Base-by-base conservation (phyloP, 2,329 filamentous ascomycete species). In the Aspergillus ibericus region DNA sequence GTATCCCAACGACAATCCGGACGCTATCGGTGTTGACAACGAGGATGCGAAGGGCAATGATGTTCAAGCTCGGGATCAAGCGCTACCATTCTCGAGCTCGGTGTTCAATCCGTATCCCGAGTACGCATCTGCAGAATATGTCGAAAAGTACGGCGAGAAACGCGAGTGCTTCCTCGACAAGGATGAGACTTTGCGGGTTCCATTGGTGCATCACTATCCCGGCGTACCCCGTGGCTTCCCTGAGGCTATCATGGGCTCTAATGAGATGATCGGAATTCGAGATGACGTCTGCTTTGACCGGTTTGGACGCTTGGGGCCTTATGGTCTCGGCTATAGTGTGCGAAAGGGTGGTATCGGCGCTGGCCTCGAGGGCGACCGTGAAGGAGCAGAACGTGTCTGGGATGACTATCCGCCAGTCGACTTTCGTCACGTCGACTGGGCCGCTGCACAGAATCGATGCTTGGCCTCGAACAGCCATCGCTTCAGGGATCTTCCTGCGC, bases 231-330 rank as follows among this genome's bases (percentile, higher is more conserved):
- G 85, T 59, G 93, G 93, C 1, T 96, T 96, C 72, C 95, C 95
- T 0, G 86, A 95, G 50, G 85, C 92, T 59, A 85, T 91, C 2
- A 84, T 93, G 69, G 95, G 95, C n/a, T 96, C 92, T 0, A 93
- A 96, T 68, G 86, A 92, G 9, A 75, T 93, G 40, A 77, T 98
- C 12, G 88, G 87, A 0, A 79, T 98, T 35, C 85, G 89, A 16
- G 86, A 96, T 64, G 89, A 96, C 68, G 85, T 97, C 48, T 99
- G 95, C 77, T 97, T 96, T 70, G 95, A 99, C 66, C 85, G 95
- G 1, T 96, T 91, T 71, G 93, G 93, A 3, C 85, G 92, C 63
- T 85, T 95, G 29, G 93, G 91, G 0, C 90, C 93, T 0, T 99
- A 99, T 67, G 93, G 93, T 0, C 85, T 92, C 61, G 93, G 93